These are phyloP conservation scores for Trichopus zeylanicus DNA, from an alignment of 116 monocot genomes.

Conservation along the genomic window DNA sequence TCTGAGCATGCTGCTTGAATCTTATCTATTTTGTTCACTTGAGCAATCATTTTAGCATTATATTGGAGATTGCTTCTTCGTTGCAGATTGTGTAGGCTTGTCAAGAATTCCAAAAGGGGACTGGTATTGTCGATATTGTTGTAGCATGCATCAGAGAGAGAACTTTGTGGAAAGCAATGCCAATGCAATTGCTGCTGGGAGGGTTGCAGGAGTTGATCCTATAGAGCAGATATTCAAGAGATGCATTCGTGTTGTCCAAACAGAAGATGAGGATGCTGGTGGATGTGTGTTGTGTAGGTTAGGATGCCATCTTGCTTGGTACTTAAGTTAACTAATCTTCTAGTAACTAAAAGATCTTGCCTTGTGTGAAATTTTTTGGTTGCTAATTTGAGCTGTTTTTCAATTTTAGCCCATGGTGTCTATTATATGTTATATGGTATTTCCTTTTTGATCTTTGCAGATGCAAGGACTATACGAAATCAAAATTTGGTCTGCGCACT, in stretches of 20 bases:
- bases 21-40: neutral
- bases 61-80: neutral
- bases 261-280: conserved; percentile 52
- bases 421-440: neutral
- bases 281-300: conserved; percentile 86
- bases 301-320: neutral
- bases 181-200: conserved; percentile 91
- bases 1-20: too few relatives aligned
- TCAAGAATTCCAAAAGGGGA: conserved; percentile 50
- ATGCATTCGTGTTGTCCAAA: conserved; percentile 73
- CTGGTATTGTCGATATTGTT: conserved; percentile 76
- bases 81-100: conserved; percentile 84
- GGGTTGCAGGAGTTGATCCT: conserved; percentile 79
- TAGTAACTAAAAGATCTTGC: neutral
- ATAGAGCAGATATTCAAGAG: conserved; percentile 74
- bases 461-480: conserved; percentile 69
- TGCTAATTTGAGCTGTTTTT: neutral
- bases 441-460: conserved; percentile 25
- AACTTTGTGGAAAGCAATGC: conserved; percentile 43
- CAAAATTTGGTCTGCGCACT: conserved; percentile 65
- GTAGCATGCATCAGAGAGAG: conserved; percentile 61
- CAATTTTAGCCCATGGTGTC: neutral
- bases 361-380: neutral
- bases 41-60: neutral
- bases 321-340: neutral